Evolutionary conservation across 2,329 filamentous ascomycete species (phyloP).

Genomic region (Pseudomassariella vexata): DNA sequence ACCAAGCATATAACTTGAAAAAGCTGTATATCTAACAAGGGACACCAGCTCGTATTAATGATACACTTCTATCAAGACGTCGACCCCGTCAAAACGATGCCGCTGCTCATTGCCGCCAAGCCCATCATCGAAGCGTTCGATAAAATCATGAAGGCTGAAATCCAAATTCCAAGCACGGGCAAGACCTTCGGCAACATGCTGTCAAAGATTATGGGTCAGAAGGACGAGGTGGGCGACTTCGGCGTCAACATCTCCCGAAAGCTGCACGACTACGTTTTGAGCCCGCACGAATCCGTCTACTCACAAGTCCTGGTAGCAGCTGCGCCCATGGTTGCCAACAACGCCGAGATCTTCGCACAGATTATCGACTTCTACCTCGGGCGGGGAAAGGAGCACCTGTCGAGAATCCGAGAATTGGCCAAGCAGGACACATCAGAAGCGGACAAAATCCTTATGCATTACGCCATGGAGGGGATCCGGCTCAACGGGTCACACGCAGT

Average conservation of each 20-base stretch:
- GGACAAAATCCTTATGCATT: conserved; percentile 5
- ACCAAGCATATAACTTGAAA: no score
- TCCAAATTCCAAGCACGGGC: background rate
- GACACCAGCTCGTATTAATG: no score
- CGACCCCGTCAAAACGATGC: conserved; percentile 3
- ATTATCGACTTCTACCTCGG: conserved; percentile 6
- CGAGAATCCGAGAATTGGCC: conserved; percentile 4
- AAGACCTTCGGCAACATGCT: conserved; percentile 19
- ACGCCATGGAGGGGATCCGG: conserved; percentile 6
- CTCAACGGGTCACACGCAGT: conserved; percentile 2
- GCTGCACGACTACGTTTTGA: conserved; percentile 1
- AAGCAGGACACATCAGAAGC: conserved; percentile 2
- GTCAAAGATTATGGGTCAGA: background rate
- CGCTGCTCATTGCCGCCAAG: conserved; percentile 1
- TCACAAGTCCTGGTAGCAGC: conserved; percentile 1
- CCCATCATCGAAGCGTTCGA: conserved; percentile 2
- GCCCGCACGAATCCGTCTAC: background rate
- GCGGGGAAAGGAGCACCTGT: background rate
- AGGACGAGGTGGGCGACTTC: conserved; percentile 2
- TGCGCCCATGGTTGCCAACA: conserved; percentile 4
- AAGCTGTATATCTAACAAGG: no score
- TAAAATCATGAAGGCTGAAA: conserved; percentile 3
- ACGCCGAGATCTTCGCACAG: conserved; percentile 2
- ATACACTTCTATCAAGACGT: no score
- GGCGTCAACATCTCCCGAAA: conserved; percentile 4